A percentile compares a stretch with the other conserved stretches of the same genome.
Evolutionary conservation across 495 filamentous ascomycete species (phyloP).

Genomic region (Neurospora hispaniola): DNA sequence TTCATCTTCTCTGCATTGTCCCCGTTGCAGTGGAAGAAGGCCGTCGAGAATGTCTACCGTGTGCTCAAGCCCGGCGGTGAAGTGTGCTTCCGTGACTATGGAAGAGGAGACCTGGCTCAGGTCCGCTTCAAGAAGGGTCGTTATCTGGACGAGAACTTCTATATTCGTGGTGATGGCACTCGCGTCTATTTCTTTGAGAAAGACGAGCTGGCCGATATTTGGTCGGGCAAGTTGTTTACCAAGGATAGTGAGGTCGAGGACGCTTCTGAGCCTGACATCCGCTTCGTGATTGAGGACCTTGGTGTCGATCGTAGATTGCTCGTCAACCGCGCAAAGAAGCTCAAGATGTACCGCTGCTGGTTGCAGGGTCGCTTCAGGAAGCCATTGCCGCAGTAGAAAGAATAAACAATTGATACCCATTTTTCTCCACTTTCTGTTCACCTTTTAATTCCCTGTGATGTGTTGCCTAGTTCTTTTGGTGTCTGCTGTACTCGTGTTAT

Average conservation of each 20-base stretch:
- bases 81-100: conserved; percentile 92
- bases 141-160: conserved; percentile 92
- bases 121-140: conserved; percentile 91
- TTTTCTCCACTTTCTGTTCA: background rate
- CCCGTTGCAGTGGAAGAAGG: conserved; percentile 72
- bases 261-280: conserved; percentile 13
- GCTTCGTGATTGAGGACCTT: conserved; percentile 63
- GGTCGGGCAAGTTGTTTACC: conserved; percentile 37
- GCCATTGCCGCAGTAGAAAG: conserved; percentile 26
- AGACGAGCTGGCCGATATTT: conserved; percentile 71
- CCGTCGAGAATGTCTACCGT: conserved; percentile 68
- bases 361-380: conserved; percentile 81
- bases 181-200: conserved; percentile 94
- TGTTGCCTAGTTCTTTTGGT: background rate
- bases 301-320: conserved; percentile 78
- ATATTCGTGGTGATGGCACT: conserved; percentile 89
- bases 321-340: conserved; percentile 76
- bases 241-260: conserved; percentile 10
- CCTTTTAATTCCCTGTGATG: background rate
- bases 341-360: conserved; percentile 99
- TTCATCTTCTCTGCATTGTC: conserved; percentile 93
- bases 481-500: background rate
- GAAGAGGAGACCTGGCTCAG: conserved; percentile 87
- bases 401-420: conserved; percentile 15
- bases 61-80: conserved; percentile 81